These are phyloP conservation scores for Russula sp. DNA, from an alignment of 768 basidiomycete species.

Conservation along the genomic window DNA sequence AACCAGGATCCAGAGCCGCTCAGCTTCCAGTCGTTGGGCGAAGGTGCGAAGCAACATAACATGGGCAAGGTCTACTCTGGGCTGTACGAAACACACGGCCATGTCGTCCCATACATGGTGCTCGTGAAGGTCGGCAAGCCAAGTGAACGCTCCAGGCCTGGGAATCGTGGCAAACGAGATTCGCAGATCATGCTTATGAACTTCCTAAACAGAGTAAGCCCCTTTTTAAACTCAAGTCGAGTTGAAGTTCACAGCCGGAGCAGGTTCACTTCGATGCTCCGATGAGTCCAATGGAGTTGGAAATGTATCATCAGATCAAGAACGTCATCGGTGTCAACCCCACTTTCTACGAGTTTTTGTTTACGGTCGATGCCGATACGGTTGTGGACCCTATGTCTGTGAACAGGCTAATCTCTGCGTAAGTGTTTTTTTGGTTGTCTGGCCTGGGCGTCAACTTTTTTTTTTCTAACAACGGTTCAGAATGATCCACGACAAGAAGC, in stretches of 20 bases:
- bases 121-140: constrained; percentile 95
- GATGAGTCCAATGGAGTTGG: constrained; percentile 95
- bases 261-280: constrained; percentile 95
- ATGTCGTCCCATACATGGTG: constrained; percentile 93
- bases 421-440: constrained; percentile 39
- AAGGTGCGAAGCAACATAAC: constrained; percentile 94
- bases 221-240: constrained; percentile 1
- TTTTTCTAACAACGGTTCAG: constrained; percentile 41
- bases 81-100: constrained; percentile 88
- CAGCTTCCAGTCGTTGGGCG: constrained; percentile 90
- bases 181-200: constrained; percentile 96
- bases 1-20: constrained; percentile 93
- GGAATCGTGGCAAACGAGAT: constrained; percentile 98
- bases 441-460: not conserved
- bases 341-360: constrained; percentile 94
- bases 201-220: constrained; percentile 88
- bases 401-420: constrained; percentile 92
- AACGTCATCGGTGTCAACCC: constrained; percentile 99
- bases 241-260: not conserved
- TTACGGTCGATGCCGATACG: constrained; percentile 94
- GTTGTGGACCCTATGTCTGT: constrained; percentile 84
- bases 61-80: constrained; percentile 98
- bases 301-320: constrained; percentile 99
- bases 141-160: constrained; percentile 86
- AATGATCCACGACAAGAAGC: constrained; percentile 95